Base-by-base conservation (phyloP, 2,329 filamentous ascomycete genomes). In the Neonectria faginata region DNA sequence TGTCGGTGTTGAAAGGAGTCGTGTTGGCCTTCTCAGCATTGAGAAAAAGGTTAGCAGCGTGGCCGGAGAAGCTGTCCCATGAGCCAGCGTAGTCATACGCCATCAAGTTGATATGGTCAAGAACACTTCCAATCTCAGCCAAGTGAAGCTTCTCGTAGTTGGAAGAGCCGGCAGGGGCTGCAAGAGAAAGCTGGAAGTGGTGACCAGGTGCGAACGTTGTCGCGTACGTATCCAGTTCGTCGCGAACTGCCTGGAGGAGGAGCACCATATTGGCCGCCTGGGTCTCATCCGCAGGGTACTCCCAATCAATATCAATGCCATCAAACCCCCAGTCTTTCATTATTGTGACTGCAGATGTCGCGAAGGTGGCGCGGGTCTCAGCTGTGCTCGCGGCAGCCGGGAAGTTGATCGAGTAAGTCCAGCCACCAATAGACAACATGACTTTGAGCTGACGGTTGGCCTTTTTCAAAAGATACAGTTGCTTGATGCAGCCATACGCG, bases 391-490 rank as follows among this genome's bases (percentile, higher is more conserved):
- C 88, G 0, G 90, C 89, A 1, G 82, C 81, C 1, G 91, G 83
- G 75, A 97, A 95, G 77, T 93, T 92, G 70, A 85, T 81, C 2
- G 91, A 93, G 79, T 92, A 96, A 0, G 92, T 94, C 91, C 91
- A 97, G 31, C 94, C 93, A 52, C 94, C 94, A 68, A 97, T 93
- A 52, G 88, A 92, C 4, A 97, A 85, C 22, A 97, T 82, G 1
- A 91, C 84, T 75, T 97, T 97, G 58, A 97, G 78, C 51, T 92
- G 87, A 16, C 93, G 89, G 77, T 97, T 90, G 62, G 84, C 78
- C 77, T 94, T 89, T 80, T 97, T 97, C 47, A 93, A 82, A 8
- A 92, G 80, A 75, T 87, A 93, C 1, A 97, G 82, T 73, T 97
- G 92, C 80, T 96, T 96, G 57, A 93, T 78, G 75, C 89, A 92